Base-by-base conservation (phyloP, 169 alveolate genomes). In the Cryptosporidium baileyi region DNA sequence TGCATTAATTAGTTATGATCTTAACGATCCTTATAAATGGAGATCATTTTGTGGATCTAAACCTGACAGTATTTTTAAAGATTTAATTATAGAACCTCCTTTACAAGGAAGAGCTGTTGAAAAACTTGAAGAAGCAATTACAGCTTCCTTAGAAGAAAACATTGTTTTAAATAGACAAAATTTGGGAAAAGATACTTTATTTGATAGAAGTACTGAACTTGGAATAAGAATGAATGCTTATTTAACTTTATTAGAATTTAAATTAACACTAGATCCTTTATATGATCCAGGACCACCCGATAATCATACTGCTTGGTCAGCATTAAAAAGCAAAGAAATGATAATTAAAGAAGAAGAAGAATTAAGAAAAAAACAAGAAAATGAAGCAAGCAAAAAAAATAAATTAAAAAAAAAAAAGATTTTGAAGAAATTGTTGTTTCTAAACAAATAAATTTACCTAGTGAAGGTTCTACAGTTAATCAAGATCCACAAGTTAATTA, bases 1-100 rank as follows among this genome's bases (percentile, higher is more conserved):
- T 15, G 90, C 95, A 5, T 88, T 94, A 45, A 93, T 93, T 32
- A 32, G 90, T n/a, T 93, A 93, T 90, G 95, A 93, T 54, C 89
- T 93, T 22, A 94, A 91, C 36, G 82, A 79, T 24, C 67, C 81
- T 36, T 62, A 82, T 19, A 92, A 90, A 59, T 93, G 96, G 96
- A 80, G 92, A 13, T 91, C 95, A 26, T 91, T 93, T 40, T 89
- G 93, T 54, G 85, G 85, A 11, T 74, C 85, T 32, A 74, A 74
- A 22, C 85, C 85, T 4, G 85, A 74, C 8, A 54, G 47, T 13
- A 51, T 74, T 17, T 74, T 74, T 38, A 30, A 51, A 36, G 60
- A 74, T 51, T 57, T 74, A 43, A 74, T 74, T 3, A 74, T 74
- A 38, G 85, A 74, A 19, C 85, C 85, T 38, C 85, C 85, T 0